Base-by-base conservation (phyloP, 768 basidiomycete species). In the Tylopilus rubrobrunneus region DNA sequence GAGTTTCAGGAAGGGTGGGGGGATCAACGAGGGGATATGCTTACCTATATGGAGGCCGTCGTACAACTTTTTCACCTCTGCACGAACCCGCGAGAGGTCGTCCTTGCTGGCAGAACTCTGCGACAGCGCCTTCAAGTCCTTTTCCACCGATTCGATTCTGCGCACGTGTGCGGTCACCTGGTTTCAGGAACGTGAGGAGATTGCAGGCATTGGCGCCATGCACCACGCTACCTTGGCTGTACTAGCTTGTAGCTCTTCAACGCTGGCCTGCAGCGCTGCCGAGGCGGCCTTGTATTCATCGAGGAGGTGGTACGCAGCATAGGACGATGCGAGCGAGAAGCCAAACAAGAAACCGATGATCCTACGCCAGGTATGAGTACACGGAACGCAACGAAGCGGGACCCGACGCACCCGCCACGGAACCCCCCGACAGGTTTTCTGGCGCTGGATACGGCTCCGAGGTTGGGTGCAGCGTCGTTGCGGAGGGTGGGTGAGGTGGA, bases 251-350 rank as follows among this genome's bases (percentile, higher is more conserved):
- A 97, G 73, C 61, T 94, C 90, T 60, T 91, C 86, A 15, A 96
- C 89, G 66, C 91, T 93, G 21, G 86, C 82, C 70, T 94, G 88
- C 47, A 97, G 72, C 28, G 89, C 81, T n/a, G 87, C 85, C 4
- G 92, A 92, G 29, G 93, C 92, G 41, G 79, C 75, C 70, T 92
- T 90, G 71, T 94, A 93, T 73, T 96, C 94, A 57, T 96, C 92
- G 45, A 95, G 73, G 19, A 97, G 77, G 67, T 90, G 84, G 68
- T 93, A 96, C 27, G 92, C 86, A 40, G 92, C 90, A 62, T 85
- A 82, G 0, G 89, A 86, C 1, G 92, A 91, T 1, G 92, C 92
- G 34, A 94, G 71, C 6, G 93, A 93, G 74, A 96, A 95, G 2
- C 92, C 94, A 60, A 94, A 83, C 34, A 97, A 69, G 67, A 93